Base-by-base conservation (phyloP, 192 early-diverging fungal genomes). In the Umbelopsis sp. region DNA sequence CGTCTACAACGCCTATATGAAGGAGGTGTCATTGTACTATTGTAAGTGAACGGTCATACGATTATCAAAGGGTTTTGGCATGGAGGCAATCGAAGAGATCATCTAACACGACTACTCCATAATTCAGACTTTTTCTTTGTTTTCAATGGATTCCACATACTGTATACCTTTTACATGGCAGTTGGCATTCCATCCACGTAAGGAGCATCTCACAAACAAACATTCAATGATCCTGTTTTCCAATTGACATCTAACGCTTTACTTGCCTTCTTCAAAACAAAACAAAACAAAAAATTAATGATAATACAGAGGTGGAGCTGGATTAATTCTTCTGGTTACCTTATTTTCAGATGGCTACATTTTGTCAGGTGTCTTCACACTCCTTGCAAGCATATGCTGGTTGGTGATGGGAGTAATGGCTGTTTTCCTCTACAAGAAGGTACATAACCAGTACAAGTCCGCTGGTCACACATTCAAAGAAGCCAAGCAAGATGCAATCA, bases 1-100 rank as follows among this genome's bases (percentile, higher is more conserved):
- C 24, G 83, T 93, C 41, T 96, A 96, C 81, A 91, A 91, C 49
- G 93, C 93, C 41, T 96, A 91, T 74, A 89, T 91, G 87, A 93
- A 92, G 81, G 92, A 94, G 74, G 87, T 87, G 70, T 93, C 91
- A 24, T 84, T 96, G 66, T 96, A 93, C 80, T 95, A 91, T 74
- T 93, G 87, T 89, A 87, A 81, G 76, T 74, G 29, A 14, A 29
- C 16, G 29, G 54, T 10, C 11, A 32, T 4, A 9, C 45, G 3
- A 31, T 29, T 16, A 17, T 16, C n/a, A 38, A 22, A 56, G 21
- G 14, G 3, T 41, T 10, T 54, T 34, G 25, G n/a, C 45, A 41
- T 41, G 4, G n/a, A n/a, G n/a, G 1, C 5, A 6, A 41, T 41
- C 7, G 38, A 41, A 41, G 5, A 41, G 8, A 41, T 11, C 8